Evolutionary conservation across 2,329 filamentous ascomycete species (phyloP), one percentile per base, ranked within the genome.

Genomic region (Sporothrix sp.): DNA sequence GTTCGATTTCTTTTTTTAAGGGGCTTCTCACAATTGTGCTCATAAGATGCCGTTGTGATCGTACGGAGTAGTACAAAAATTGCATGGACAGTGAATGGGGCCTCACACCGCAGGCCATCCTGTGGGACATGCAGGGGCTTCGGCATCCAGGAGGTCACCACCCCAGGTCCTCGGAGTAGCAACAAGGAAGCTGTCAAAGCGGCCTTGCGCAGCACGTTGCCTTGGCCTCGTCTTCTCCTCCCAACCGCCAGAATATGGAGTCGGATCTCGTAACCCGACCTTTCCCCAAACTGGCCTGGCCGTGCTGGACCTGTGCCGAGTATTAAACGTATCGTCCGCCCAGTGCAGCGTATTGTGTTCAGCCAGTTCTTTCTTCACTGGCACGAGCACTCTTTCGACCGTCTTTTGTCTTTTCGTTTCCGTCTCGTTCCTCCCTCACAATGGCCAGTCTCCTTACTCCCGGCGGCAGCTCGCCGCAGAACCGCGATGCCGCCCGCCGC

Each of bases 391-490:
- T 20, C 10, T 10, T 25, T 47, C 20, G n/a, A 13, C 13, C 28
- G 9, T 33, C 11, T 20, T 13, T 45, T 13, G 3, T 32, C 14
- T 43, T 20, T 18, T 25, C 23, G 14, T 33, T 18, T 23, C 18
- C 18, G 20, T 27, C 16, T 21, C 25, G 7, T 28, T 28, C 10
- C 10, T 28, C 25, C n/a, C 13, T 38, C 33, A 52, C 33, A 30
- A 56, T 55, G 54, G 39, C 51, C 37, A 36, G 35, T 28, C 20
- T 33, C 3, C 9, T 54, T n/a, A 36, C 47, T 11, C 54, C 52
- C 7, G 13, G 28, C 20, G 54, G 35, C 16, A 21, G 28, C 18
- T 33, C 48, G n/a, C 52, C 48, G 20, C 33, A 38, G 20, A 40
- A 43, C 18, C 36, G 36, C 13, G 51, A 53, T 40, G 51, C 54